A percentile compares a stretch with the other conserved stretches of the same genome.
These are phyloP conservation scores for Bipolaris bicolor DNA, from an alignment of 2,329 filamentous ascomycete species.

Conservation along the genomic window DNA sequence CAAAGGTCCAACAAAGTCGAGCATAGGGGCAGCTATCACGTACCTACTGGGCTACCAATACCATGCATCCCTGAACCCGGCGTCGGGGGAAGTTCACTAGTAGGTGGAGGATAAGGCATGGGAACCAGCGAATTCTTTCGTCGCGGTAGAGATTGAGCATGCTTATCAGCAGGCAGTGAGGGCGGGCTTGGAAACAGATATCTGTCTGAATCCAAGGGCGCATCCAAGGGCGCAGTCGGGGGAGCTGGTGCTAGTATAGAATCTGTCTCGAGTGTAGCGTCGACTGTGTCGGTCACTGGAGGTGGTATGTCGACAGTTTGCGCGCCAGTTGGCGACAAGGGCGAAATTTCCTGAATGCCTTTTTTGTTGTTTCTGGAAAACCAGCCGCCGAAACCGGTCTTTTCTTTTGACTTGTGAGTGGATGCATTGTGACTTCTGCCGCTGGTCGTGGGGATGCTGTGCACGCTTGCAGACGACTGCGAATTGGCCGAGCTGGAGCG, in stretches of 20 bases:
- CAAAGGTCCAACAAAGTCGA: neutral
- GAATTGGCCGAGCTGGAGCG: constrained; percentile 30
- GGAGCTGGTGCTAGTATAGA: constrained; percentile 18
- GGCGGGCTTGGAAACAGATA: constrained; percentile 8
- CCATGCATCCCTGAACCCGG: constrained; percentile 17
- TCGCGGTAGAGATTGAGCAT: constrained; percentile 15
- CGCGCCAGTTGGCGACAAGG: constrained; percentile 19
- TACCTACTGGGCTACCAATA: constrained; percentile 24
- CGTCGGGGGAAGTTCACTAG: constrained; percentile 25
- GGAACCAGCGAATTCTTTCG: constrained; percentile 18
- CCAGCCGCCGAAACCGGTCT: constrained; percentile 23
- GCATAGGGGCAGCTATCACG: constrained; percentile 4
- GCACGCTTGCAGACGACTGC: constrained; percentile 30
- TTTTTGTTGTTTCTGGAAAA: constrained; percentile 32
- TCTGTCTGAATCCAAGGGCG: neutral
- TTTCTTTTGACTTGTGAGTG: constrained; percentile 18
- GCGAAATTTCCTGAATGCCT: constrained; percentile 33
- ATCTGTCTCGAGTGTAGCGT: constrained; percentile 9
- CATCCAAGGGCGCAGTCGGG: constrained; percentile 19
- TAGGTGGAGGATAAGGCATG: constrained; percentile 27
- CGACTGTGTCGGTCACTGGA: neutral
- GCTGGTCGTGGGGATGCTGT: constrained; percentile 13
- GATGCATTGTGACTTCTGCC: constrained; percentile 11
- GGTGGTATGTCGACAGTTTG: constrained; percentile 16
- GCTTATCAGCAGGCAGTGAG: constrained; percentile 7